phyloP scores from a whole-genome alignment of 768 basidiomycete species.

The Clavaria fumosa region DNA sequence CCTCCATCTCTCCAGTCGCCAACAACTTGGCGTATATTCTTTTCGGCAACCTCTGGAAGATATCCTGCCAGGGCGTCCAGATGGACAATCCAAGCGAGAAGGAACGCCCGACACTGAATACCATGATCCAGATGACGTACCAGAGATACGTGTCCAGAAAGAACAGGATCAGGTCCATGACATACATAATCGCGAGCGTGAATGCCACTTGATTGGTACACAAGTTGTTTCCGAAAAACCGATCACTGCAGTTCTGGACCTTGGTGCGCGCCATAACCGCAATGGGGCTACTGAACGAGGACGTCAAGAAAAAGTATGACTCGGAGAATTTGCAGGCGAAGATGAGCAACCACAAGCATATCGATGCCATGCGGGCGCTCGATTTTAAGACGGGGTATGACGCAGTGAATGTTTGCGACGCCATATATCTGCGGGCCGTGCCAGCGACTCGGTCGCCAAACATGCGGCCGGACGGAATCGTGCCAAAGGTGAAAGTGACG shows the following conservation, averaged over 20 bases:
- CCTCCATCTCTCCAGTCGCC: slow-evolving; percentile 94
- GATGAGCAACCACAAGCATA: slow-evolving; percentile 79
- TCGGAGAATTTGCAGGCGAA: slow-evolving; percentile 95
- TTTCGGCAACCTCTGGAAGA: slow-evolving; percentile 91
- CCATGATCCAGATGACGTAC: slow-evolving; percentile 99
- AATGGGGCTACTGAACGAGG: slow-evolving; percentile 93
- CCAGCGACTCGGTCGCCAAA: slow-evolving; percentile 97
- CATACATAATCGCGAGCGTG: slow-evolving; percentile 93
- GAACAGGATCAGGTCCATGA: slow-evolving; percentile 96
- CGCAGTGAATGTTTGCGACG: slow-evolving; percentile 97
- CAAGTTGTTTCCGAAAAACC: slow-evolving; percentile 59
- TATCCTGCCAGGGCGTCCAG: slow-evolving; percentile 99
- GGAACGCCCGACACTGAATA: slow-evolving; percentile 81
- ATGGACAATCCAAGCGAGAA: slow-evolving; percentile 91
- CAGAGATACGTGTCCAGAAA: slow-evolving; percentile 99
- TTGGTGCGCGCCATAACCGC: slow-evolving; percentile 93
- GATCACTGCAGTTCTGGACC: slow-evolving; percentile 82
- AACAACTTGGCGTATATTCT: slow-evolving; percentile 95
- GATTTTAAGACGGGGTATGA: slow-evolving; percentile 76
- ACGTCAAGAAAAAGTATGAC: slow-evolving; percentile 96
- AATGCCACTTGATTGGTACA: slow-evolving; percentile 92
- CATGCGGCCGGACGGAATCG: slow-evolving; percentile 94
- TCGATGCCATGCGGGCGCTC: slow-evolving; percentile 65
- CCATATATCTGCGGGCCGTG: slow-evolving; percentile 96
- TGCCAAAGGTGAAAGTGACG: slow-evolving; percentile 67